Evolutionary conservation across 768 basidiomycete genomes (phyloP).

Genomic region (Phylloporus arenicola): DNA sequence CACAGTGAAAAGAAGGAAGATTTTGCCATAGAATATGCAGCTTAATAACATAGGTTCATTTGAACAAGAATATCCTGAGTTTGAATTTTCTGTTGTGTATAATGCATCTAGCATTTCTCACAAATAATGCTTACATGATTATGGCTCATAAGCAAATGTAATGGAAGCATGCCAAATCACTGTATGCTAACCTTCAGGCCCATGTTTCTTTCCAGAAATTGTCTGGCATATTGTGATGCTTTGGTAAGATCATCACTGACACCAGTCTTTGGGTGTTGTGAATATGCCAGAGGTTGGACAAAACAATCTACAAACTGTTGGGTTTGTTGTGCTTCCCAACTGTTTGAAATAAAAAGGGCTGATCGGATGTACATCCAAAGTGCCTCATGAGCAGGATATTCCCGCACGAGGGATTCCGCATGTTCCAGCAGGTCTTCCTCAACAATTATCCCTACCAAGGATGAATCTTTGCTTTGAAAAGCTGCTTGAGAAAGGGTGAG

Average conservation of each 20-base stretch:
- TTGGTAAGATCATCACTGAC: neutral
- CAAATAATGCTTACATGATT: too few relatives aligned
- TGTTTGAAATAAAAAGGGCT: slow-evolving; percentile 1
- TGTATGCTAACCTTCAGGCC: neutral
- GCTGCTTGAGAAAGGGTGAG: slow-evolving; percentile 31
- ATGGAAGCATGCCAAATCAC: neutral
- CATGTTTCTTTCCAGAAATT: slow-evolving; percentile 8
- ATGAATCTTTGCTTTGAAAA: slow-evolving; percentile 2
- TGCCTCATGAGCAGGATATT: slow-evolving; percentile 55
- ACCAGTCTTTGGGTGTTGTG: neutral
- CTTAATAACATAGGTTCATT: too few relatives aligned
- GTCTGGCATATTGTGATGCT: slow-evolving; percentile 5
- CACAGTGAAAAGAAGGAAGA: slow-evolving; percentile 33
- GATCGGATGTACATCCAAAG: slow-evolving; percentile 50
- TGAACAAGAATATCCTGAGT: too few relatives aligned
- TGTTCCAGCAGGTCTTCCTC: slow-evolving; percentile 30
- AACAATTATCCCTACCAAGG: slow-evolving; percentile 3
- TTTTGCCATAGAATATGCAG: slow-evolving; percentile 24
- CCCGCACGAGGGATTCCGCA: slow-evolving; percentile 42
- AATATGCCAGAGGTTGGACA: slow-evolving; percentile 14
- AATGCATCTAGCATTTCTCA: too few relatives aligned
- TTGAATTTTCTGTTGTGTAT: too few relatives aligned
- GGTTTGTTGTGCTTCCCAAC: neutral
- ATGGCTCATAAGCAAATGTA: neutral
- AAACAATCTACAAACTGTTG: slow-evolving; percentile 12